phyloP scores from a whole-genome alignment of 148 eudicot species.

The Chenopodium formosanum region DNA sequence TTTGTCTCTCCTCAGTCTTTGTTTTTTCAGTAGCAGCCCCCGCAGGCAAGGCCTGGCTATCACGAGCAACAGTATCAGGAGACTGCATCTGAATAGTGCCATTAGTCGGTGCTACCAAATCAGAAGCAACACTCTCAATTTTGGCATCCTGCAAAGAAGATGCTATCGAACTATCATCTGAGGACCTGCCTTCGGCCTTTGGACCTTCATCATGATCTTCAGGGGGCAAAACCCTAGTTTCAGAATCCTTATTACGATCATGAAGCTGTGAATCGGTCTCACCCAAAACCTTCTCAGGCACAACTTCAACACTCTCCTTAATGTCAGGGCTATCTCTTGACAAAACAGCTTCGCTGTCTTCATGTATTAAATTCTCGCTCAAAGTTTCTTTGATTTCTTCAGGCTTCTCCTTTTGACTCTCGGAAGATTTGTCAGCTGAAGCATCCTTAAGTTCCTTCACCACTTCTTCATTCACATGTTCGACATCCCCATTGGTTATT shows the following conservation, averaged over 20 bases:
- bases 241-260: slow-evolving; percentile 23
- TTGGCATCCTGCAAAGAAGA: slow-evolving; percentile 30
- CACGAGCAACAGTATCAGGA: slow-evolving; percentile 27
- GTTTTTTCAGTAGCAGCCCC: slow-evolving; percentile 25
- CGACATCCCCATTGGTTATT: slow-evolving; percentile 31
- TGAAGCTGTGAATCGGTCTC: slow-evolving; percentile 21
- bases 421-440: slow-evolving; percentile 25
- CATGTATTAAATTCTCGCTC: slow-evolving; percentile 11
- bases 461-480: slow-evolving; percentile 29
- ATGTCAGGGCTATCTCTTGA: slow-evolving; percentile 6
- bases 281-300: slow-evolving; percentile 18
- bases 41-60: slow-evolving; percentile 17
- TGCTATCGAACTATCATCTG: slow-evolving; percentile 19
- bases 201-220: slow-evolving; percentile 15
- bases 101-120: slow-evolving; percentile 20
- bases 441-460: slow-evolving; percentile 25
- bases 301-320: slow-evolving; percentile 18
- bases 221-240: slow-evolving; percentile 16
- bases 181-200: slow-evolving; percentile 4
- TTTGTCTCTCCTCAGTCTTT: slow-evolving; percentile 34
- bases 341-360: slow-evolving; percentile 11
- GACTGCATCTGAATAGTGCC: slow-evolving; percentile 24
- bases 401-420: slow-evolving; percentile 21
- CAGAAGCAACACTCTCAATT: slow-evolving; percentile 25
- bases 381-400: slow-evolving; percentile 28